Percentiles rank a stretch among this genome's conserved stretches.
phyloP scores from a whole-genome alignment of 2,329 filamentous ascomycete genomes.

The Fusarium lyarnte region DNA sequence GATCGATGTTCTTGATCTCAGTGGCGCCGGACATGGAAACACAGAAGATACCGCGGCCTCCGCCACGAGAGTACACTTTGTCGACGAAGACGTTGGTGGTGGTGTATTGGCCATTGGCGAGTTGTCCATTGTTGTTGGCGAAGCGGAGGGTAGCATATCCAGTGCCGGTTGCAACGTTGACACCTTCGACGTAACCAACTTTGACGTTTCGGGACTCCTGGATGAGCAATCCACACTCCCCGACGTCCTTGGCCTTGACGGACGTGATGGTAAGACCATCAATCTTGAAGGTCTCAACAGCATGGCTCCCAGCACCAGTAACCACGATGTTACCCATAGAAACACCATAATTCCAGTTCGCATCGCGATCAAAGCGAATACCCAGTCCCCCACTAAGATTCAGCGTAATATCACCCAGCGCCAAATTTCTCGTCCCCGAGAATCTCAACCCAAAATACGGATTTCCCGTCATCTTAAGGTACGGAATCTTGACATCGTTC shows the following conservation, averaged over 20 bases:
- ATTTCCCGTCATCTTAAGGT: constrained; percentile 65
- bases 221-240: constrained; percentile 65
- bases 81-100: constrained; percentile 63
- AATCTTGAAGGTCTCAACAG: constrained; percentile 69
- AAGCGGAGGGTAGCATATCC: constrained; percentile 67
- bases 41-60: constrained; percentile 66
- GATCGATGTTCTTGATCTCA: constrained; percentile 59
- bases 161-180: constrained; percentile 62
- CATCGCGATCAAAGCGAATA: constrained; percentile 67
- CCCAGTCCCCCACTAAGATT: constrained; percentile 64
- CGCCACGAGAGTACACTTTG: constrained; percentile 63
- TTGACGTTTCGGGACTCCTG: constrained; percentile 62
- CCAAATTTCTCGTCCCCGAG: constrained; percentile 60
- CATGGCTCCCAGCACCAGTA: constrained; percentile 63
- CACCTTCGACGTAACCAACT: constrained; percentile 64
- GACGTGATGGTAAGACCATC: constrained; percentile 61
- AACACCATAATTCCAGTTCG: constrained; percentile 62
- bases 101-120: constrained; percentile 57
- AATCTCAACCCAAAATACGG: constrained; percentile 68
- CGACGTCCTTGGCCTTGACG: constrained; percentile 63
- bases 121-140: constrained; percentile 65
- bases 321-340: constrained; percentile 62
- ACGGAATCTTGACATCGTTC: constrained; percentile 62
- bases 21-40: constrained; percentile 65
- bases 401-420: constrained; percentile 63